Conservation (phyloP, 768 basidiomycete species). For the Rhodotorula sphaerocarpa region DNA sequence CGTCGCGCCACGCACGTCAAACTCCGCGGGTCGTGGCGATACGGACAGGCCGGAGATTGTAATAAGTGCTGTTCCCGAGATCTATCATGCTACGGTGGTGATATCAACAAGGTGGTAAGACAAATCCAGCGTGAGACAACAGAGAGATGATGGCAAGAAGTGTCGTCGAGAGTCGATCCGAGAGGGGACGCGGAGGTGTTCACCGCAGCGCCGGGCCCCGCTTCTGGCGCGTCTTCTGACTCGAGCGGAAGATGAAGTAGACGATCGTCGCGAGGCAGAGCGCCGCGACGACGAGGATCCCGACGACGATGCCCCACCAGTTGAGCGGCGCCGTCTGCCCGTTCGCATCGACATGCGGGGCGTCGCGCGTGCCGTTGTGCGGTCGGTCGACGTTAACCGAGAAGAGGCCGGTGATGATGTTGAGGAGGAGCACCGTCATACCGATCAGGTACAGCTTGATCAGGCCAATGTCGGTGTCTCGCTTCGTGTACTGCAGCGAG, state of each 20-base stretch:
- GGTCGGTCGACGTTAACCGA: conserved; percentile 60
- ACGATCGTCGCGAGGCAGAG: conserved; percentile 11
- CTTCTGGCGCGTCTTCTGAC: conserved; percentile 2
- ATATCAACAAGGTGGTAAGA: too few species aligned
- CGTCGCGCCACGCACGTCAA: too few species aligned
- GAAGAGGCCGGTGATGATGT: conserved; percentile 44
- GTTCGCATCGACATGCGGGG: neutral
- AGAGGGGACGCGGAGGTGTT: neutral
- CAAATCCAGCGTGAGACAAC: too few species aligned
- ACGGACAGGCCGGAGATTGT: too few species aligned
- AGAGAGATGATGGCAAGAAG: too few species aligned
- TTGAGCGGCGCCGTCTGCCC: neutral
- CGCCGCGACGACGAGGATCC: conserved; percentile 12
- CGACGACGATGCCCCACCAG: conserved; percentile 14
- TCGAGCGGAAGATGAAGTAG: conserved; percentile 27
- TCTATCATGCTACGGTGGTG: too few species aligned
- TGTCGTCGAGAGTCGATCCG: neutral
- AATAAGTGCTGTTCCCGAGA: too few species aligned
- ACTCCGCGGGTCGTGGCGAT: too few species aligned
- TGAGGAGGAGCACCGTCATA: conserved; percentile 60
- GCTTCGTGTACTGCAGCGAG: conserved; percentile 54
- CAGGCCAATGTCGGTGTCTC: conserved; percentile 59
- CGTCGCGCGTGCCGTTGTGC: conserved; percentile 46
- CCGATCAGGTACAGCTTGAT: conserved; percentile 60
- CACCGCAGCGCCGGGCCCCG: conserved; percentile 17